Evolutionary conservation across 2,329 filamentous ascomycete genomes (phyloP).

Genomic region (Triangularia setosa): DNA sequence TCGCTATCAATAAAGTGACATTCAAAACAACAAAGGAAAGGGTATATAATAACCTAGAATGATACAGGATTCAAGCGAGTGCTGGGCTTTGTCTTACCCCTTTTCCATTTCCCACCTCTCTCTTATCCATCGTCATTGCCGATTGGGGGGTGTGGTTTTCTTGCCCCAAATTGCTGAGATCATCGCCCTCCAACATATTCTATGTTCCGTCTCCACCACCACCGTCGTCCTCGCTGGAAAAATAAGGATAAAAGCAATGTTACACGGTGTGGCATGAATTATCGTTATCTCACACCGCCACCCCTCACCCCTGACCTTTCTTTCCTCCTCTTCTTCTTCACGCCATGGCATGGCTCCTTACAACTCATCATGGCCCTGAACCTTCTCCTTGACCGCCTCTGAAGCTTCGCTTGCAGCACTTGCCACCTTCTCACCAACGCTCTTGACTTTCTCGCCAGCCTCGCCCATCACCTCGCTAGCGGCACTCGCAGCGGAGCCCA

Average conservation of each 20-base stretch:
- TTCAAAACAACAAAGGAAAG: slow-evolving; percentile 2
- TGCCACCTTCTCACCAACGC: slow-evolving; percentile 34
- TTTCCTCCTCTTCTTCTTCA: not conserved
- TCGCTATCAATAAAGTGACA: not conserved
- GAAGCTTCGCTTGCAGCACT: slow-evolving; percentile 40
- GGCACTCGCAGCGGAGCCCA: slow-evolving; percentile 43
- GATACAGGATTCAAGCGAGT: slow-evolving; percentile 4
- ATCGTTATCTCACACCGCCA: not conserved
- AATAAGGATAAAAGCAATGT: not conserved
- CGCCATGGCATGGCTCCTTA: slow-evolving; percentile 27
- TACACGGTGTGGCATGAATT: not conserved
- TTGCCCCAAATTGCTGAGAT: too few relatives aligned
- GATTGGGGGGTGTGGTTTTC: too few relatives aligned
- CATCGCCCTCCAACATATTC: not conserved
- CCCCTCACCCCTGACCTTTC: not conserved
- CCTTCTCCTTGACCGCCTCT: slow-evolving; percentile 40
- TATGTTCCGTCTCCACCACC: not conserved
- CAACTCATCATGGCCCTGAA: slow-evolving; percentile 39
- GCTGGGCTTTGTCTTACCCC: not conserved
- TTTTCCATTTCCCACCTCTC: not conserved
- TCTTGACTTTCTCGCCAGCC: slow-evolving; percentile 32
- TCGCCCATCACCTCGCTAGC: slow-evolving; percentile 30
- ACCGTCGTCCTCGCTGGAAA: not conserved
- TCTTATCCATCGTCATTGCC: too few relatives aligned
- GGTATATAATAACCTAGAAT: slow-evolving; percentile 10